These are phyloP conservation scores for Colletotrichum eleusines DNA, from an alignment of 2,329 filamentous ascomycete species.

Conservation along the genomic window DNA sequence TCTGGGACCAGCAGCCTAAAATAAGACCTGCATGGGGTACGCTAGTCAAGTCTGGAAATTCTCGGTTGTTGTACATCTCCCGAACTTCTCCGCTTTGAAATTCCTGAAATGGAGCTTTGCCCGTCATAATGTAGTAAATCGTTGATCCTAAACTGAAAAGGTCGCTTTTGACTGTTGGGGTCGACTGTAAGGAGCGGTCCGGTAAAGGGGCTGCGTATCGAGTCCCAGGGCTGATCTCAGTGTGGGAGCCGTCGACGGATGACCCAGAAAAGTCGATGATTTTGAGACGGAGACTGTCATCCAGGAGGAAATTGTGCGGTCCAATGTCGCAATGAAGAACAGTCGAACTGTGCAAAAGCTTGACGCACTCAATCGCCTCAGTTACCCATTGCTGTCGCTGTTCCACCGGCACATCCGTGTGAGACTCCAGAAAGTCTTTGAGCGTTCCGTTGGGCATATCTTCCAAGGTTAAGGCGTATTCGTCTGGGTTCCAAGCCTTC, in stretches of 20 bases:
- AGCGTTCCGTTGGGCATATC: slow-evolving; percentile 27
- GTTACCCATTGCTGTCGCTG: neutral
- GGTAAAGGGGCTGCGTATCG: no score
- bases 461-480: slow-evolving; percentile 9
- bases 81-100: slow-evolving; percentile 1
- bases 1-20: slow-evolving; percentile 12
- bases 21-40: neutral
- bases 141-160: slow-evolving; percentile 23
- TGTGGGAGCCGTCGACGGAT: slow-evolving; percentile 4
- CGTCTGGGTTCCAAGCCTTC: slow-evolving; percentile 9
- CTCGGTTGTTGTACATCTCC: slow-evolving; percentile 1
- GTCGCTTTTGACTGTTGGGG: slow-evolving; percentile 12
- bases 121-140: slow-evolving; percentile 15
- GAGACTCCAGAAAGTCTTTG: slow-evolving; percentile 10
- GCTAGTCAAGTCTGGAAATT: slow-evolving; percentile 22
- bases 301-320: slow-evolving; percentile 25
- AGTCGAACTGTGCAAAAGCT: slow-evolving; percentile 1
- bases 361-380: neutral
- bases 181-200: no score
- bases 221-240: slow-evolving; percentile 13
- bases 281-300: slow-evolving; percentile 1
- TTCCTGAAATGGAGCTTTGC: slow-evolving; percentile 11
- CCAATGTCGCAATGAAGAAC: slow-evolving; percentile 7
- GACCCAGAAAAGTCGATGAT: no score
- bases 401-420: slow-evolving; percentile 4